Conservation (phyloP, 2,329 filamentous ascomycete genomes). For the Exophiala aquamarina region DNA sequence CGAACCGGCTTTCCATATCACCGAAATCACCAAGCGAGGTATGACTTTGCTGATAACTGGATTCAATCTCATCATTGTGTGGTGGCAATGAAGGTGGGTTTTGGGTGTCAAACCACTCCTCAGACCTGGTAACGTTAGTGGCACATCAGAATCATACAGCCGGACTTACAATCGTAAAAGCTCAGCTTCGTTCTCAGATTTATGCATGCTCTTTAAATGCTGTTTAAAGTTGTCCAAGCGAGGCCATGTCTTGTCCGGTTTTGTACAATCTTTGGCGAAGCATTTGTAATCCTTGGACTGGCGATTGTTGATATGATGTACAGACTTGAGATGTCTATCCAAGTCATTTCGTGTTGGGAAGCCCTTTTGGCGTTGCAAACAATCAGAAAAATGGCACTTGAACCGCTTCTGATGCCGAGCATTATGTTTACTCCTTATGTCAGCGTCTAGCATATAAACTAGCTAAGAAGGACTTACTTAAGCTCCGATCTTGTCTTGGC, state of each 20-base stretch:
- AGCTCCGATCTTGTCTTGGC: constrained; percentile 41
- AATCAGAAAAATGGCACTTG: constrained; percentile 60
- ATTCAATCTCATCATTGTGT: too few relatives aligned
- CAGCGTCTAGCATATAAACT: constrained; percentile 9
- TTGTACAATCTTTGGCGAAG: constrained; percentile 55
- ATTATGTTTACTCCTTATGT: constrained; percentile 65
- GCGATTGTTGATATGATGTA: constrained; percentile 56
- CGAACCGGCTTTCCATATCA: too few relatives aligned
- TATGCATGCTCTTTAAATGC: constrained; percentile 71
- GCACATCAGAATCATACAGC: not conserved
- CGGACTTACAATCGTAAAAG: constrained; percentile 49
- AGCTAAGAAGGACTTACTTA: constrained; percentile 31
- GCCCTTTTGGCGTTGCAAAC: constrained; percentile 57
- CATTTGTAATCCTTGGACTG: constrained; percentile 60
- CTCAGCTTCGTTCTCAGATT: constrained; percentile 41
- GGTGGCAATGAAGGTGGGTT: too few relatives aligned
- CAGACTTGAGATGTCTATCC: constrained; percentile 72
- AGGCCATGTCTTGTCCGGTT: constrained; percentile 70
- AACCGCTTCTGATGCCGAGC: constrained; percentile 69
- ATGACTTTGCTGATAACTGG: too few relatives aligned
- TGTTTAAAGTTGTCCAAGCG: constrained; percentile 83
- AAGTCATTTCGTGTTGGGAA: constrained; percentile 82
- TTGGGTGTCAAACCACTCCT: constrained; percentile 32
- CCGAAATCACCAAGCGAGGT: too few relatives aligned
- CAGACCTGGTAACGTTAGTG: constrained; percentile 31